Evolutionary conservation across 2,329 filamentous ascomycete species (phyloP), one percentile per base, ranked within the genome.

Genomic region (Penicillium rolfsii): DNA sequence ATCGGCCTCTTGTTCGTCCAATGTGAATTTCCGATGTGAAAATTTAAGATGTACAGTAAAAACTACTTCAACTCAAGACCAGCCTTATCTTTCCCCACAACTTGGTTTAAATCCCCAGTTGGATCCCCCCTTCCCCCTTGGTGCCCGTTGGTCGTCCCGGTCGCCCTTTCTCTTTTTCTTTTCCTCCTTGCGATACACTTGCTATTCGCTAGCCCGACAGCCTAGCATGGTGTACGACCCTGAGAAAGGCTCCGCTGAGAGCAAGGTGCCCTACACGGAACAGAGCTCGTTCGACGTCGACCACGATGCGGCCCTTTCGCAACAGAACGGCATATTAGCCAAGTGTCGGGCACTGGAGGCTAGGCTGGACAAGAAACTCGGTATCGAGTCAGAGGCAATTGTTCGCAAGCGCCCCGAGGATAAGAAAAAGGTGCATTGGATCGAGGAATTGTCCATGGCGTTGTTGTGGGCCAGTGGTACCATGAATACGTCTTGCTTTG

Each of bases 401-500:
- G 71, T 73, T 9, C 78, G 83, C 58, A 80, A 82, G 63, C 74
- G 74, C 5, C 77, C 81, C 36, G 68, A 69, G 38, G 58, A 69
- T 11, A 62, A 63, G 4, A 57, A 59, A 14, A 49, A 62, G 74
- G 73, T 71, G 22, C 79, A 80, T 66, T 78, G 79, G 61, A 69
- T 80, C 57, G 76, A 77, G 58, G 55, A 59, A 16, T 5, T 61
- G 2, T 58, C 58, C 19, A 85, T 84, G 82, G 82, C 81, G 11
- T 70, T 83, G 59, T 74, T 85, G 59, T 85, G 83, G 83, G 81
- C 82, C 22, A 80, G 77, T 48, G 79, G 77, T 9, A 83, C 81
- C 1, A 80, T 84, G 77, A 84, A 84, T 67, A 76, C 80, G 28
- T 79, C 77, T 40, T 84, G 81, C 67, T 83, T 84, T 59, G 76